Evolutionary conservation across 1,284 basidiomycete species (phyloP), one percentile per base, ranked within the genome.

Genomic region (Microbotryum violaceum): DNA sequence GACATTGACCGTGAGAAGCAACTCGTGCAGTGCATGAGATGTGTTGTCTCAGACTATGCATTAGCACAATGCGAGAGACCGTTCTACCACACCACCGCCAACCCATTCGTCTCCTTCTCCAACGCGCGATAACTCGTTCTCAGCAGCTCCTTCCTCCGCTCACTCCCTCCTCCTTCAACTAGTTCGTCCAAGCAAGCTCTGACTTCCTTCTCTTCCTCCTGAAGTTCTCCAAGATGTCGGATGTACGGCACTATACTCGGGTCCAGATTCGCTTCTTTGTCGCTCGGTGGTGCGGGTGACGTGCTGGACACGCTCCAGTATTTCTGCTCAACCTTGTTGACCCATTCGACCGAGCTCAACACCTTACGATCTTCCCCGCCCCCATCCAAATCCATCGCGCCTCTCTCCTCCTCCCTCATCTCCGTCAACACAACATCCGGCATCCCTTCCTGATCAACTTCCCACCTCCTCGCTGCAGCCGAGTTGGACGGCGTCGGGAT

Each of bases 111-210:
- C 47, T 91, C 85, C 74, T 85, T 89, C 76, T 90, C 88, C 0
- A 97, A 90, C 25, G 87, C 88, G 61, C 84, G 81, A 75, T 92
- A 97, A 71, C 83, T 78, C 6, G 92, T 94, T 72, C 89, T 79
- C 71, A 96, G 83, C n/a, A 84, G 73, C 51, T 75, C 73, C 68
- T 74, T 76, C 61, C 8, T 71, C 77, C 61, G 80, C 77, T 72
- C 81, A 77, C 54, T 73, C 73, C 46, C 70, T 68, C 56, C 67
- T 66, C 79, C 78, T 76, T 56, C 63, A 20, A 62, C 53, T 25
- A 79, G 63, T 51, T 81, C 82, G 16, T 67, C 65, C 51, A 42
- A 83, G 71, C 14, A 85, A 77, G 49, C 70, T 61, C 50, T 74
- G 69, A 1, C 81, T 81, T 49, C 84, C 70, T 16, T 67, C 66